Evolutionary conservation across 805 yeast species (phyloP).

Genomic region (Pichia sporocuriosa): DNA sequence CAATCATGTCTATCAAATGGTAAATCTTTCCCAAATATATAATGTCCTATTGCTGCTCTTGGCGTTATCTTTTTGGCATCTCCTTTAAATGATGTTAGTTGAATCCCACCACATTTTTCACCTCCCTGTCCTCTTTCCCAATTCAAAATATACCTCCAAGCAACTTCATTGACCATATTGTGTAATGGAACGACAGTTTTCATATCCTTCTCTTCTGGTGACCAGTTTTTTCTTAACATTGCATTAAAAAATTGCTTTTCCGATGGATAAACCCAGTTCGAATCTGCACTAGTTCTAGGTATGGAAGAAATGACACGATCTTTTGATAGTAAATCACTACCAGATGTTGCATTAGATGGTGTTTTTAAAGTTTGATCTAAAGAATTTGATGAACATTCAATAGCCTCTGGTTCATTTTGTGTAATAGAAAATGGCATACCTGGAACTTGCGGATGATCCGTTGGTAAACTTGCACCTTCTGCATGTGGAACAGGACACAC

Average conservation of each 20-base stretch:
- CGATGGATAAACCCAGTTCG: constrained; percentile 92
- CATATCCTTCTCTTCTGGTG: constrained; percentile 80
- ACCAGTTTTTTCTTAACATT: constrained; percentile 86
- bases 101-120: constrained; percentile 75
- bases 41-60: constrained; percentile 63
- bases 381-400: constrained; percentile 44
- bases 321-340: constrained; percentile 47
- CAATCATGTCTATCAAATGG: constrained; percentile 98
- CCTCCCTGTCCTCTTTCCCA: constrained; percentile 71
- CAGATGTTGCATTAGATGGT: constrained; percentile 23
- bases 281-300: constrained; percentile 62
- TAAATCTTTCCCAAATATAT: constrained; percentile 55
- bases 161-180: constrained; percentile 86
- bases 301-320: constrained; percentile 75
- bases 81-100: constrained; percentile 81
- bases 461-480: constrained; percentile 13
- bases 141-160: constrained; percentile 74
- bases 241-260: constrained; percentile 93
- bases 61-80: constrained; percentile 84
- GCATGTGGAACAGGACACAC: constrained; percentile 12
- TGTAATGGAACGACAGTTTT: constrained; percentile 87
- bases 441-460: constrained; percentile 19
- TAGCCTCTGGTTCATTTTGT: constrained; percentile 26
- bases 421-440: constrained; percentile 6
- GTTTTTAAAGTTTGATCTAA: constrained; percentile 25